Conservation (phyloP, 192 early-diverging fungal species). For the Kickxella alabastrina region DNA sequence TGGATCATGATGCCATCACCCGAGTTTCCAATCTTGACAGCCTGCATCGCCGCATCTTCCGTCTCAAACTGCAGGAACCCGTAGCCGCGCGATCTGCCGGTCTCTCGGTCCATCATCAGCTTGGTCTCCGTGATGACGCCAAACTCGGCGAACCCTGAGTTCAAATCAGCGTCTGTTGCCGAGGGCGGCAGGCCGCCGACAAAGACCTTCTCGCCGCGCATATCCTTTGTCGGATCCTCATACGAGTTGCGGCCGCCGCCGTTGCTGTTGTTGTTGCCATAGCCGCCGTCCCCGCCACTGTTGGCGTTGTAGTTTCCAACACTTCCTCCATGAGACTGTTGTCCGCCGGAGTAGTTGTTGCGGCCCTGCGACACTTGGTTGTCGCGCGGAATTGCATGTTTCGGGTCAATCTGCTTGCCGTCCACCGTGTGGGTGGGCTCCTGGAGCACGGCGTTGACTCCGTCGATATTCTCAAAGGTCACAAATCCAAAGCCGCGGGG, state of each 20-base stretch:
- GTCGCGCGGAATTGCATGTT: constrained; percentile 48
- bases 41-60: constrained; percentile 57
- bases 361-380: constrained; percentile 16
- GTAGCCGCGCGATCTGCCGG: constrained; percentile 83
- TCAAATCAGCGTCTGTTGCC: constrained; percentile 80
- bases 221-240: constrained; percentile 33
- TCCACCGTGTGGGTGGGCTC: constrained; percentile 65
- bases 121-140: constrained; percentile 82
- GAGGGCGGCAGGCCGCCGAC: constrained; percentile 86
- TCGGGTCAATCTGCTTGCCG: constrained; percentile 60
- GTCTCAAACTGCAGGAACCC: constrained; percentile 90
- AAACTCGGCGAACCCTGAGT: constrained; percentile 77
- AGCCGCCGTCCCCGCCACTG: not conserved
- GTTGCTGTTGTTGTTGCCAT: constrained; percentile 1
- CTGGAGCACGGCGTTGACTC: constrained; percentile 73
- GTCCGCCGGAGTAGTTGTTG: not conserved
- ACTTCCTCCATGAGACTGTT: not conserved
- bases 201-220: constrained; percentile 75
- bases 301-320: not conserved
- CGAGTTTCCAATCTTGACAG: constrained; percentile 40
- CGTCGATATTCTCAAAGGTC: constrained; percentile 73
- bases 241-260: too few relatives aligned
- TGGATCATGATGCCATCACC: constrained; percentile 38
- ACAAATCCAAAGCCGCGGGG: constrained; percentile 95
- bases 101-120: constrained; percentile 78